Conservation (phyloP, 208 protist species). For the Trypanosomatidae sp. region DNA sequence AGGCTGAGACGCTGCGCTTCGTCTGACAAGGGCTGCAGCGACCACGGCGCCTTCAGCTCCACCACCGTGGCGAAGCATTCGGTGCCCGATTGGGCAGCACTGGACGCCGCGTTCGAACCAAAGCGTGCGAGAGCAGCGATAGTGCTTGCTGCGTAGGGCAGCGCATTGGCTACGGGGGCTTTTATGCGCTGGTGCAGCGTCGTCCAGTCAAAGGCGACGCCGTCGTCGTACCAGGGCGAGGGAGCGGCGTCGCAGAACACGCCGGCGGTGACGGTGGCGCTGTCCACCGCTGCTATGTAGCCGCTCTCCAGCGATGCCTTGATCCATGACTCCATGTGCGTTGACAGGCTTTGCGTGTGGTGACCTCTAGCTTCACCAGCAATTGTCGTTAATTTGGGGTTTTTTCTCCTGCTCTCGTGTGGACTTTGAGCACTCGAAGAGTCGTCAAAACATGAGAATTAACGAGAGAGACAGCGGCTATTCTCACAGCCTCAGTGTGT, state of each 20-base stretch:
- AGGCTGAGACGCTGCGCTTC: slow-evolving; percentile 48
- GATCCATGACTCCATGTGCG: slow-evolving; percentile 50
- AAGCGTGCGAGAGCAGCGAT: not conserved
- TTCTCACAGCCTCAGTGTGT: too few relatives aligned
- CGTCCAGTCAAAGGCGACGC: slow-evolving; percentile 65
- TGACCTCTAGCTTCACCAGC: too few relatives aligned
- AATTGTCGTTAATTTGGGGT: too few relatives aligned
- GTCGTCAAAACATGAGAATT: too few relatives aligned
- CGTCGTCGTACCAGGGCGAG: slow-evolving; percentile 71
- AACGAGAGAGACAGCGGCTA: too few relatives aligned
- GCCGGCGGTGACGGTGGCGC: slow-evolving; percentile 14
- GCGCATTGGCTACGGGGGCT: not conserved
- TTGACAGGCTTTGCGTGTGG: not conserved
- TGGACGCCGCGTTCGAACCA: not conserved
- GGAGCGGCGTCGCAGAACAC: slow-evolving; percentile 38
- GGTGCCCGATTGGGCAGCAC: not conserved
- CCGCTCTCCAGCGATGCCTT: slow-evolving; percentile 15
- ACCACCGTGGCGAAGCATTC: slow-evolving; percentile 39
- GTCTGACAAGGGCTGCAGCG: slow-evolving; percentile 48
- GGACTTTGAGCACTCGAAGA: too few relatives aligned
- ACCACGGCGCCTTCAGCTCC: slow-evolving; percentile 49
- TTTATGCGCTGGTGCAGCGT: slow-evolving; percentile 46
- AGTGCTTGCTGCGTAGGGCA: not conserved
- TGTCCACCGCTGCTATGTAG: slow-evolving; percentile 25
- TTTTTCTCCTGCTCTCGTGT: too few relatives aligned